phyloP scores from a whole-genome alignment of 768 basidiomycete species.

The Wakefieldia striispora region DNA sequence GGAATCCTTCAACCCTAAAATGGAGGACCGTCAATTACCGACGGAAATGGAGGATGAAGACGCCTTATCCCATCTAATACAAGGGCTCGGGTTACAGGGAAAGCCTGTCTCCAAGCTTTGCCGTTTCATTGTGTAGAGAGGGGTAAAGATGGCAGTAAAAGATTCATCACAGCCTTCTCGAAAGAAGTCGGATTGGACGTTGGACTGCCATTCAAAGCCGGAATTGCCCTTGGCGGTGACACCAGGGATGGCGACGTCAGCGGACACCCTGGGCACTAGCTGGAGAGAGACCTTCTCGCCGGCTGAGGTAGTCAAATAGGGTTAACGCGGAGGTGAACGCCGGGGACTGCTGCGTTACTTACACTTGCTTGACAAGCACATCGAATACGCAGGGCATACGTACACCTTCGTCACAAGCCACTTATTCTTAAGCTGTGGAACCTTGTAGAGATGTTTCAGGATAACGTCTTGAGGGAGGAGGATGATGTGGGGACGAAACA shows the following conservation, averaged over 20 bases:
- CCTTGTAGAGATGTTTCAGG: conserved; percentile 24
- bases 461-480: conserved; percentile 20
- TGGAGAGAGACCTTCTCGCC: conserved; percentile 15
- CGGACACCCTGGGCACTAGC: conserved; percentile 13
- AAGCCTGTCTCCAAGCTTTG: conserved; percentile 5
- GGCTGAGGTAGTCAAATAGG: too few relatives aligned
- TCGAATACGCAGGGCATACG: conserved; percentile 31
- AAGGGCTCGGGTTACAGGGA: conserved; percentile 4
- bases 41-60: too few relatives aligned
- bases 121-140: conserved; percentile 19
- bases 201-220: conserved; percentile 17
- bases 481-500: conserved; percentile 27
- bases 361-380: conserved; percentile 33
- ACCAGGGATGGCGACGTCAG: neutral
- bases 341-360: too few relatives aligned
- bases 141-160: conserved; percentile 17
- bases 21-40: too few relatives aligned
- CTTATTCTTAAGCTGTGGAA: conserved; percentile 28
- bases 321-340: too few relatives aligned
- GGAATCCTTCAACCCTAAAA: too few relatives aligned
- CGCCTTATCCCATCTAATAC: too few relatives aligned
- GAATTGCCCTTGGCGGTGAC: neutral
- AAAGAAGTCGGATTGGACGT: conserved; percentile 16
- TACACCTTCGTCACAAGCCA: conserved; percentile 32
- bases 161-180: conserved; percentile 17